phyloP scores from a whole-genome alignment of 352 stramenopile species.

The Globisporangium mamillatum region DNA sequence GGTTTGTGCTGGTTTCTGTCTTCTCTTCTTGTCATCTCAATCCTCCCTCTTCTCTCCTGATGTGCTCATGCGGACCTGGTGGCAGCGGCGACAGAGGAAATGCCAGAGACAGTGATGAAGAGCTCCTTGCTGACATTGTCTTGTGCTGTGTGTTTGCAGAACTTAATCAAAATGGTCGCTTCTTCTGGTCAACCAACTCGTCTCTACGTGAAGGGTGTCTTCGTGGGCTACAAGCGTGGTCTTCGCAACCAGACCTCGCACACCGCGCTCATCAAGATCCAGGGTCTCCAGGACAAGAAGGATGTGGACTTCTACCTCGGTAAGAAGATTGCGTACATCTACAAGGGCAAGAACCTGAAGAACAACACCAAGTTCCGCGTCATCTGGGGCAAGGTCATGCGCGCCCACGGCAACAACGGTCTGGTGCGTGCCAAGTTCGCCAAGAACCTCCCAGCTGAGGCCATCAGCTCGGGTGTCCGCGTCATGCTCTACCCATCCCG shows the following conservation, averaged over 20 bases:
- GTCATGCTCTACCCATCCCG: slow-evolving; percentile 99
- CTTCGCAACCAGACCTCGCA: slow-evolving; percentile 97
- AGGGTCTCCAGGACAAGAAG: slow-evolving; percentile 98
- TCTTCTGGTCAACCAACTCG: slow-evolving; percentile 90
- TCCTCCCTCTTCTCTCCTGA: neutral
- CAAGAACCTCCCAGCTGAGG: slow-evolving; percentile 95
- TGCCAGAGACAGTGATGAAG: neutral
- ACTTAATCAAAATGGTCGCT: slow-evolving; percentile 88
- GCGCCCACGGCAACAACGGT: slow-evolving; percentile 97
- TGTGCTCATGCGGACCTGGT: neutral
- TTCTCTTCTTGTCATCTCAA: neutral
- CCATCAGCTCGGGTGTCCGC: slow-evolving; percentile 96
- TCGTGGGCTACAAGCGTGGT: slow-evolving; percentile 98
- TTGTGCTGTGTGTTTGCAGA: slow-evolving; percentile 35
- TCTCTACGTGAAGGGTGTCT: slow-evolving; percentile 98
- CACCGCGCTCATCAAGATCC: slow-evolving; percentile 99
- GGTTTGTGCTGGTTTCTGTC: neutral
- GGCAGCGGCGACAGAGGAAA: neutral
- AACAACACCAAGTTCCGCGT: slow-evolving; percentile 98
- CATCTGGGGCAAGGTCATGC: slow-evolving; percentile 98
- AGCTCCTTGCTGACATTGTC: slow-evolving; percentile 13
- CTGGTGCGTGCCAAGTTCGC: slow-evolving; percentile 98
- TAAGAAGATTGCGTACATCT: slow-evolving; percentile 99
- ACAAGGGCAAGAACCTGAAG: slow-evolving; percentile 95
- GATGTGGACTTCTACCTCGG: slow-evolving; percentile 99